Evolutionary conservation across 2,329 filamentous ascomycete species (phyloP).

Genomic region (Paecilomyces fulvus): DNA sequence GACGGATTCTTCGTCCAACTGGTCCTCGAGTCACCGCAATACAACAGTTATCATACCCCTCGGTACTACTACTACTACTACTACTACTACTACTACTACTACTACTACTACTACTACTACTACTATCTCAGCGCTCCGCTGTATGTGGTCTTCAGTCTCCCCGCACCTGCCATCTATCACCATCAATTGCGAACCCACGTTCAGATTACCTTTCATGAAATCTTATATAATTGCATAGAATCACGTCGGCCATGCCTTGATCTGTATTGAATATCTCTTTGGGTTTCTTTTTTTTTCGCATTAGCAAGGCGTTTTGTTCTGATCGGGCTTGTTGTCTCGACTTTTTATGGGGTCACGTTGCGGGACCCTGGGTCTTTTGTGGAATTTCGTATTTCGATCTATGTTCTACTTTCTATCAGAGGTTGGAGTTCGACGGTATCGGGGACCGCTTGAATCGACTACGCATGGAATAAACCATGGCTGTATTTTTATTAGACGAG

Average conservation of each 20-base stretch:
- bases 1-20: not conserved
- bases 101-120: too few species aligned
- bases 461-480: not conserved
- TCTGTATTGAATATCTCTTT: not conserved
- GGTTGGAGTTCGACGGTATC: not conserved
- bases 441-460: not conserved
- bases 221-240: slow-evolving; percentile 1
- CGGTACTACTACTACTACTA: not conserved
- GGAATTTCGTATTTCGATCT: not conserved
- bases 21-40: not conserved
- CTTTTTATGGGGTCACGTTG: not conserved
- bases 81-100: too few species aligned
- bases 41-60: not conserved
- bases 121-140: not conserved
- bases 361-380: not conserved
- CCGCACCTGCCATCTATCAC: not conserved
- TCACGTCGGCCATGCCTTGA: not conserved
- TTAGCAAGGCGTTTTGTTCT: slow-evolving; percentile 8
- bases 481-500: too few species aligned
- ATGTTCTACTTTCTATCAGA: not conserved
- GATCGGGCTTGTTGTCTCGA: not conserved
- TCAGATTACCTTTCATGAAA: not conserved
- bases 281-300: slow-evolving; percentile 1
- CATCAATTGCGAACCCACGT: not conserved
- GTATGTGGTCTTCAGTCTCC: too few species aligned